These are phyloP conservation scores for Penicillium coprophilum DNA, from an alignment of 495 filamentous ascomycete genomes.

Conservation along the genomic window DNA sequence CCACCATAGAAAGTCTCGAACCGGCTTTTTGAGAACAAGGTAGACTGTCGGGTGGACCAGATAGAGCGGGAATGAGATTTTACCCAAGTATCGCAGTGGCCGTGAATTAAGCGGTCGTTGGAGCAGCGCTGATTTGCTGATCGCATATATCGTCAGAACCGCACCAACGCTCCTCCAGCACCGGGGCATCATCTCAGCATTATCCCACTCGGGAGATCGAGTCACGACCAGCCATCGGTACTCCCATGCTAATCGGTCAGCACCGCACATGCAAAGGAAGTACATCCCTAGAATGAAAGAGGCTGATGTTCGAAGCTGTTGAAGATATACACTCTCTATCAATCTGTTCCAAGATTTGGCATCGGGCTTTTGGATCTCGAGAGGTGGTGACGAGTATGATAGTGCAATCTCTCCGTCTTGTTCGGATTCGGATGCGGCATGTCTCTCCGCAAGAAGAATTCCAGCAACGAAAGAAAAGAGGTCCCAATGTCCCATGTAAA, in stretches of 20 bases:
- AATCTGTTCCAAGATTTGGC: neutral
- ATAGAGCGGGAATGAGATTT: slow-evolving; percentile 35
- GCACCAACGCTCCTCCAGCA: slow-evolving; percentile 3
- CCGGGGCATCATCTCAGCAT: neutral
- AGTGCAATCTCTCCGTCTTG: slow-evolving; percentile 9
- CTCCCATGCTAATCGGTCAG: neutral
- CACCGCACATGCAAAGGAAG: neutral
- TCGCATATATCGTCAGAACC: neutral
- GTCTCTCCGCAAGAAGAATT: slow-evolving; percentile 42
- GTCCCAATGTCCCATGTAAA: slow-evolving; percentile 44
- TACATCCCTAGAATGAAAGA: neutral
- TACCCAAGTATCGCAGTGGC: slow-evolving; percentile 26
- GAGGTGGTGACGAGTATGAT: slow-evolving; percentile 2
- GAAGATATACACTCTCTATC: neutral
- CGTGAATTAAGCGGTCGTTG: slow-evolving; percentile 20
- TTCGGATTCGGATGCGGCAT: slow-evolving; percentile 11
- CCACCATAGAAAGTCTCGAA: slow-evolving; percentile 18
- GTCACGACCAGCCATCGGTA: neutral
- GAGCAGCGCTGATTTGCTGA: neutral
- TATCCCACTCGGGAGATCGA: neutral
- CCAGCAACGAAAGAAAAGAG: slow-evolving; percentile 47
- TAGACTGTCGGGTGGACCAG: slow-evolving; percentile 25
- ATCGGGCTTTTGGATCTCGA: neutral
- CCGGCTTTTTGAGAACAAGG: slow-evolving; percentile 20
- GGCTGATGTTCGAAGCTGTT: neutral